Evolutionary conservation across 805 yeast genomes (phyloP), one percentile per base, ranked within the genome.

Genomic region (Monosporozyma solicola): DNA sequence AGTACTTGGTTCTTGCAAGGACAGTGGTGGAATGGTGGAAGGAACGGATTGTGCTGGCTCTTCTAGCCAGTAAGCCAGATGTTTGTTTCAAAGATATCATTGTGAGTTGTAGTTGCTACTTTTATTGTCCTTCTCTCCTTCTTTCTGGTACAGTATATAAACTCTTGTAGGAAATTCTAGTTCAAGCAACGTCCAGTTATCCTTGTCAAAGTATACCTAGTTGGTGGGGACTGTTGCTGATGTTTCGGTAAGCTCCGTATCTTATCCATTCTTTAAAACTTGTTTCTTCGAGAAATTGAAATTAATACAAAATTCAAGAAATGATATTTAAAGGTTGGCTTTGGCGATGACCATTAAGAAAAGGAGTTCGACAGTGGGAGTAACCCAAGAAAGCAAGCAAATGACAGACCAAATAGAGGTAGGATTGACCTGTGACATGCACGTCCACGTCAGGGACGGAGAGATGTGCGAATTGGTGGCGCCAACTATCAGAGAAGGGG

Each of bases 391-490:
- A 24, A 7, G 6, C 22, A 5, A n/a, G 15, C 11, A 11, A 25
- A 41, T 22, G 24, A 15, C 27, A 10, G 46, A 43, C 15, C 31
- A 24, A 11, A 24, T 43, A 2, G 39, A 32, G 20, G 16, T 87
- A 41, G 94, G 94, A 5, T 67, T 79, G 47, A 80, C 95, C 2
- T 94, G 92, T 16, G 99, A 94, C 69, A 83, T 89, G 79, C 99
- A 94, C 65, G 98, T 94, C 49, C 99, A 94, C 67, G 80, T 94
- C 39, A 86, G 99, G 64, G 96, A 92, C 55, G 97, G 96, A 1
- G 75, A 77, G 6, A 91, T 94, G 97, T 89, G 90, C 85, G 85
- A 87, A 60, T 78, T 88, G 39, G 87, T 91, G 43, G 79, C 97
- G 0, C 99, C 99, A 7, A 85, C 96, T 0, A 87, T 94, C 16